Evolutionary conservation across 208 protist species (phyloP), one percentile per base, ranked within the genome.

Genomic region (Trypanosoma caninum): DNA sequence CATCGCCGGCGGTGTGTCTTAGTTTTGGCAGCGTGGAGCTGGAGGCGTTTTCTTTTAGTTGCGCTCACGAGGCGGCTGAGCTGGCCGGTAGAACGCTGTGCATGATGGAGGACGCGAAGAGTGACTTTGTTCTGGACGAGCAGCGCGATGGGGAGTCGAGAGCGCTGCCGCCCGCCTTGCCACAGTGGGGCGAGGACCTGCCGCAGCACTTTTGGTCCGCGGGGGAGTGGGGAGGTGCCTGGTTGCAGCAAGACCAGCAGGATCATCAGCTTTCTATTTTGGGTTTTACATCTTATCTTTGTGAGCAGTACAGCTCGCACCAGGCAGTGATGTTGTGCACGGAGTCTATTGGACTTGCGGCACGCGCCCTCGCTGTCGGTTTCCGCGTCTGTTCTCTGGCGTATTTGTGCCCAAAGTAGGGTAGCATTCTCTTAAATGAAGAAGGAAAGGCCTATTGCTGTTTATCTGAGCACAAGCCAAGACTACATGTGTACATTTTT

Each of bases 341-440:
- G 5, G 80, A 85, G 66, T 87, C 76, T 20, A 38, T 78, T 7
- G 64, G 65, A 14, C 70, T 94, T 7, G 88, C 84, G 0, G 82
- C 88, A n/a, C 79, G 74, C 55, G 78, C 80, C 9, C 52, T 90
- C 20, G 76, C 82, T 37, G 76, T 80, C 53, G 75, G 77, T 20
- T 65, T 94, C 35, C 59, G 56, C 11, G 82, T 88, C 2, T 78
- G 74, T 33, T 82, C 81, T 7, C 55, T 88, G 1, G 59, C 63
- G 14, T 73, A 59, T 25, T 25, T 74, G 22, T 57, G 55, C 6
- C 30, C 48, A 7, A 28, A 13, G n/a, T 1, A 14, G 41, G 25
- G 16, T 18, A 16, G 37, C 30, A 60, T 13, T 38, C 22, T 8
- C 3, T 5, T 38, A 18, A 37, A 41, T 5, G 4, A 56, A 20